Evolutionary conservation across 805 yeast genomes (phyloP).

Genomic region (Barnettozyma salicaria): DNA sequence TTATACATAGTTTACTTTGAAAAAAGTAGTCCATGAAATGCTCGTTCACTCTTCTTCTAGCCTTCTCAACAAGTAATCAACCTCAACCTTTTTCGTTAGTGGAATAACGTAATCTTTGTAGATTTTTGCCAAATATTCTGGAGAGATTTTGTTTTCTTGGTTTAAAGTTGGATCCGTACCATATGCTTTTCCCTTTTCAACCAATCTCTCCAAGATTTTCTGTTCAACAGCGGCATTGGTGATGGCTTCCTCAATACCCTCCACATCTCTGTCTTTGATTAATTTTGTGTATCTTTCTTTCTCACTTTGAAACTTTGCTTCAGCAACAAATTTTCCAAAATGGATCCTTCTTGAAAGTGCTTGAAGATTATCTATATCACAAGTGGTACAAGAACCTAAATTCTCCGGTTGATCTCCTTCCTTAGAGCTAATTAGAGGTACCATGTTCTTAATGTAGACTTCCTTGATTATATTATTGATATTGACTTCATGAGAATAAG

Average conservation of each 20-base stretch:
- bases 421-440: constrained; percentile 64
- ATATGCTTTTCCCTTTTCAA: constrained; percentile 76
- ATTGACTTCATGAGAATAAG: constrained; percentile 66
- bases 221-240: constrained; percentile 86
- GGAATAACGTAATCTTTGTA: constrained; percentile 90
- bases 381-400: constrained; percentile 75
- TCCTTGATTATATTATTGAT: constrained; percentile 64
- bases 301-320: constrained; percentile 77
- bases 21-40: too few species aligned
- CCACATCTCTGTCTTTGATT: constrained; percentile 58
- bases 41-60: constrained; percentile 62
- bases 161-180: constrained; percentile 83
- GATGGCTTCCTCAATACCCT: constrained; percentile 73
- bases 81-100: constrained; percentile 90
- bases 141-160: constrained; percentile 65
- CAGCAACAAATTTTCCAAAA: constrained; percentile 97
- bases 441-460: constrained; percentile 65
- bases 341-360: constrained; percentile 88
- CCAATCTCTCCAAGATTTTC: constrained; percentile 70
- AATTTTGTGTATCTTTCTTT: constrained; percentile 54
- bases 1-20: too few species aligned
- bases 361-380: constrained; percentile 85
- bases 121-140: constrained; percentile 74
- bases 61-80: constrained; percentile 82
- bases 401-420: constrained; percentile 77